Evolutionary conservation across 495 filamentous ascomycete genomes (phyloP).

Genomic region (Penicillium cinerascens): DNA sequence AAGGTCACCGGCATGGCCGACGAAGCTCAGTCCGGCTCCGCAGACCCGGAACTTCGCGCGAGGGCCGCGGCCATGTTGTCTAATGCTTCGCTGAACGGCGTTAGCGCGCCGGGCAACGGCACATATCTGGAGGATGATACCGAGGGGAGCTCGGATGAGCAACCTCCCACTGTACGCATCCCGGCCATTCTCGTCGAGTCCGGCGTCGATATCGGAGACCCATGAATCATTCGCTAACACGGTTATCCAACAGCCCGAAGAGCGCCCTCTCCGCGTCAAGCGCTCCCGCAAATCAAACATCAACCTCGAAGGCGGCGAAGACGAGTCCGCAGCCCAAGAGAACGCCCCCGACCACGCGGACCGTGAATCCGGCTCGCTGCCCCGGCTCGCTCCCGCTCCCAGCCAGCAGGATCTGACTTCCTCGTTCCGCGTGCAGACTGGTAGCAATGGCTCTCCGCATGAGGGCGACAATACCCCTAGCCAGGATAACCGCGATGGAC

Average conservation of each 20-base stretch:
- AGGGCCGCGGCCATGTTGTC: constrained; percentile 36
- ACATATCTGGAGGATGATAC: constrained; percentile 43
- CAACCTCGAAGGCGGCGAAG: constrained; percentile 24
- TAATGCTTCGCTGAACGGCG: constrained; percentile 23
- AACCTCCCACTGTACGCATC: constrained; percentile 39
- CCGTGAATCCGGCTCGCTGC: constrained; percentile 24
- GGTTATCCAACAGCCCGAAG: constrained; percentile 63
- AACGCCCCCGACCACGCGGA: constrained; percentile 14
- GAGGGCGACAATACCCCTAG: constrained; percentile 32
- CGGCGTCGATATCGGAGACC: not conserved
- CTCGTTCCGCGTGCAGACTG: constrained; percentile 38
- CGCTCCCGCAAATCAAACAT: constrained; percentile 58
- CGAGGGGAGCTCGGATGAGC: constrained; percentile 48
- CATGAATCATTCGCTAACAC: not conserved
- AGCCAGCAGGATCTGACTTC: constrained; percentile 42
- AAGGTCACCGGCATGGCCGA: constrained; percentile 75
- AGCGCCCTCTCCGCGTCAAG: constrained; percentile 86
- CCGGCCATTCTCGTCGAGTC: not conserved
- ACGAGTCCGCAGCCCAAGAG: constrained; percentile 18
- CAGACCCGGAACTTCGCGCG: constrained; percentile 36
- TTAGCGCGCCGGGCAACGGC: constrained; percentile 19
- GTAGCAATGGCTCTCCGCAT: constrained; percentile 24
- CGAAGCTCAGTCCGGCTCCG: constrained; percentile 34
- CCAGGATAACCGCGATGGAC: constrained; percentile 23
- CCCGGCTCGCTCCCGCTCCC: constrained; percentile 39